Base-by-base conservation (phyloP, 768 basidiomycete species). In the Leccinum variicolor region DNA sequence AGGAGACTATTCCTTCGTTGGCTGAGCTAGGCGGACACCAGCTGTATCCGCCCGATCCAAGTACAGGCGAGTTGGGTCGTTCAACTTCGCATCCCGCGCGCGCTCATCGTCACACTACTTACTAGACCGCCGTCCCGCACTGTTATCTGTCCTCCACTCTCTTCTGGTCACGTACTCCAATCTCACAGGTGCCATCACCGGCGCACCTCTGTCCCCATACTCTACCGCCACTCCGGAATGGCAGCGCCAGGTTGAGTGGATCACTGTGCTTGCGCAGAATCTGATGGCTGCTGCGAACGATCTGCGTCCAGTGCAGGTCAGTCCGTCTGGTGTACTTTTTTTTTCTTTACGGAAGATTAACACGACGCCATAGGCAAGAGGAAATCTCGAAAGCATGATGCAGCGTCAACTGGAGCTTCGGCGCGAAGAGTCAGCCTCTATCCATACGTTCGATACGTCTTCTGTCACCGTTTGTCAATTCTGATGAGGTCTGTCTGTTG, bases 231-330 rank as follows among this genome's bases (percentile, higher is more conserved):
- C 76, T 55, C 86, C 89, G 26, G 85, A 89, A 59, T 94, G 90
- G 89, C 81, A 84, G 53, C 76, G 82, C 51, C 83, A 87, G 54
- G 77, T 89, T 2, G 89, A 92, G 66, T 92, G 92, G 89, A 87
- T 94, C 53, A 84, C 81, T 11, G 77, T 90, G 2, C 81, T 93
- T 53, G 84, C 84, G 7, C 89, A 92, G 70, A 96, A 95, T 69
- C 80, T 96, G 56, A 91, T 94, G 84, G 90, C 87, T 14, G 89
- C 90, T 17, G 90, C 90, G 36, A 96, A 96, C 66, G 92, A 94
- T 64, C 74, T 95, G 52, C 83, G 94, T 25, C 93, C 92, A 1
- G 89, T 94, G 5, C 93, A 95, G 81, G 92, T 86, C 25, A 11
- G 73, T 67, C 61, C 45, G 54, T 48, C 52, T 52, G n/a, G 28